Evolutionary conservation across 2,329 filamentous ascomycete species (phyloP).

Genomic region (Penicillium sp.): DNA sequence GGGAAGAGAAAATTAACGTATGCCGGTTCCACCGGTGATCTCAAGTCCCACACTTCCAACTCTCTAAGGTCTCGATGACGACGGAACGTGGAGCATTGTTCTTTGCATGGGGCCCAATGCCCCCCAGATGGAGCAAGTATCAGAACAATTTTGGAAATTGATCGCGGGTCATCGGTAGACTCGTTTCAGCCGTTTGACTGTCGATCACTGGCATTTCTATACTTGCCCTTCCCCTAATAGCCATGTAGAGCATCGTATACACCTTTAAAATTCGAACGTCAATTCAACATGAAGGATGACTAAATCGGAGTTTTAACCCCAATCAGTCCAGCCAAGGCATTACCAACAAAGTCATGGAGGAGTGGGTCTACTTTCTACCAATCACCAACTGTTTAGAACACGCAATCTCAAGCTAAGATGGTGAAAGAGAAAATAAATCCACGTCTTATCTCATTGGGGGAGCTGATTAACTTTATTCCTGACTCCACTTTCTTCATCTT

Average conservation of each 20-base stretch:
- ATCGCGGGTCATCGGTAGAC: too few relatives aligned
- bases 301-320: too few relatives aligned
- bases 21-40: constrained; percentile 28
- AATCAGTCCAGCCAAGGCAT: too few relatives aligned
- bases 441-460: background rate
- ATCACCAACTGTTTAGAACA: constrained; percentile 7
- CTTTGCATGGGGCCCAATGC: background rate
- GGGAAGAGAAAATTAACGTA: constrained; percentile 1
- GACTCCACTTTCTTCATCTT: background rate
- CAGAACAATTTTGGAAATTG: too few relatives aligned
- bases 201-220: background rate
- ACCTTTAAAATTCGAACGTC: too few relatives aligned
- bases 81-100: constrained; percentile 22
- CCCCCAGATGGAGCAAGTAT: background rate
- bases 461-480: background rate
- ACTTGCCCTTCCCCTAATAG: background rate
- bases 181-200: too few relatives aligned
- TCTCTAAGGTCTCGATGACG: constrained; percentile 30
- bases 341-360: constrained; percentile 9
- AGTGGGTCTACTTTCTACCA: background rate
- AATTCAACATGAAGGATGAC: background rate
- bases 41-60: constrained; percentile 19
- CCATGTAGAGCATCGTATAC: background rate
- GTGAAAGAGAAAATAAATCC: constrained; percentile 1
- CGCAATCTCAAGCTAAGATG: constrained; percentile 11